Conservation (phyloP, 2,329 filamentous ascomycete species). For the Rachicladosporium sp. region DNA sequence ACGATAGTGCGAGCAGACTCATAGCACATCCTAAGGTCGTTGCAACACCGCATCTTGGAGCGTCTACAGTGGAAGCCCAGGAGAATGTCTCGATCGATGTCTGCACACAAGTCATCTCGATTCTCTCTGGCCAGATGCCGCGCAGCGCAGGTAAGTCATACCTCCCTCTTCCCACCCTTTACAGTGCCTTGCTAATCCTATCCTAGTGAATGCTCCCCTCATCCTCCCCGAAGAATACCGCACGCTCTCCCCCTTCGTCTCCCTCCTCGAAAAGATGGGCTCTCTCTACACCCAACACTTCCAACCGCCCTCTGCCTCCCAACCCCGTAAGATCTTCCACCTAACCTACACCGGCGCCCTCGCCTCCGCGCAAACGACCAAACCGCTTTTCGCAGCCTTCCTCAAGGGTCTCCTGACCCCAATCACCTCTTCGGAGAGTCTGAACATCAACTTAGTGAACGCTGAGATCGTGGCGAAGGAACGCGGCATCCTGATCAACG, state of each 20-base stretch:
- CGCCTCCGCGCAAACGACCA: conserved; percentile 58
- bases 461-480: conserved; percentile 63
- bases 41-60: conserved; percentile 67
- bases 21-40: conserved; percentile 60
- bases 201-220: conserved; percentile 68
- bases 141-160: conserved; percentile 30
- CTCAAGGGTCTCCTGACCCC: conserved; percentile 63
- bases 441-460: conserved; percentile 74
- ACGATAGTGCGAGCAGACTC: conserved; percentile 49
- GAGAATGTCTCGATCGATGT: conserved; percentile 76
- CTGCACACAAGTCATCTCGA: conserved; percentile 64
- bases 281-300: conserved; percentile 69
- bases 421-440: conserved; percentile 53
- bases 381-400: conserved; percentile 65
- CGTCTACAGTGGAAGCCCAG: conserved; percentile 70
- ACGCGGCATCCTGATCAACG: conserved; percentile 65
- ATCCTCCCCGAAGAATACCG: conserved; percentile 71
- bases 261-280: conserved; percentile 67
- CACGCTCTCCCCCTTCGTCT: conserved; percentile 64
- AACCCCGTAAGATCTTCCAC: conserved; percentile 54
- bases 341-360: conserved; percentile 67
- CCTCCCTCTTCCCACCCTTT: not conserved
- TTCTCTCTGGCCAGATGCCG: conserved; percentile 59
- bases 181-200: conserved; percentile 15
- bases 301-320: conserved; percentile 25